Conservation (phyloP, 495 filamentous ascomycete genomes). For the Penicillium chermesinum region DNA sequence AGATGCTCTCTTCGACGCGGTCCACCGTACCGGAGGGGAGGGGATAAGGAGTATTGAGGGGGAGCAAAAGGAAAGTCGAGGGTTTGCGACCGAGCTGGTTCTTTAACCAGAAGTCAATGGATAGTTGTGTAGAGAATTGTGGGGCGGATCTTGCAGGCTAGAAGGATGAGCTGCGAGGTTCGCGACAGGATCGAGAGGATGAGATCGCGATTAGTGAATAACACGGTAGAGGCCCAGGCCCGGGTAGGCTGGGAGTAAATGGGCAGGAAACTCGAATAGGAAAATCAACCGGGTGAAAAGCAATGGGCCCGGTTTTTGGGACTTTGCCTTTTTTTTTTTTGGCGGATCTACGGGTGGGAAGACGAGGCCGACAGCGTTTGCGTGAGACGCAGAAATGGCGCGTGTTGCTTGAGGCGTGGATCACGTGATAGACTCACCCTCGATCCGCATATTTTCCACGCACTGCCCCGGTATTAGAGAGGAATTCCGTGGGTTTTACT, state of each 20-base stretch:
- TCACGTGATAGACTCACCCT: background rate
- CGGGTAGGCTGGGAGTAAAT: background rate
- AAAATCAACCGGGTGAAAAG: background rate
- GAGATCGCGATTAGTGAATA: conserved; percentile 30
- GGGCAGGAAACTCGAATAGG: background rate
- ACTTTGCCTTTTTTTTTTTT: background rate
- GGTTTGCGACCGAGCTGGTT: conserved; percentile 5
- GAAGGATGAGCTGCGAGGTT: conserved; percentile 14
- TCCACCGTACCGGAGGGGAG: conserved; percentile 11
- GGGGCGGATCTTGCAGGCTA: background rate
- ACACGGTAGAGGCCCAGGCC: conserved; percentile 10
- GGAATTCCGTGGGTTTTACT: too few species aligned
- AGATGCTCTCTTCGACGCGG: conserved; percentile 23
- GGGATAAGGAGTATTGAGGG: conserved; percentile 8
- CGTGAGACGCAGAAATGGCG: conserved; percentile 29
- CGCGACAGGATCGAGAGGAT: conserved; percentile 19
- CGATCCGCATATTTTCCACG: background rate
- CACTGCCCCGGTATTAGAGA: too few species aligned
- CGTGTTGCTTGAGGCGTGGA: background rate
- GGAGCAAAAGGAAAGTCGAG: conserved; percentile 2
- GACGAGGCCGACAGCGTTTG: conserved; percentile 11
- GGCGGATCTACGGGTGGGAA: conserved; percentile 2
- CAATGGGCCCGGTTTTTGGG: background rate
- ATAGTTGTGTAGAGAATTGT: conserved; percentile 3
- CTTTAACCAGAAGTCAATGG: background rate